Conservation (phyloP, 2,329 filamentous ascomycete species). For the Alternaria sp. region DNA sequence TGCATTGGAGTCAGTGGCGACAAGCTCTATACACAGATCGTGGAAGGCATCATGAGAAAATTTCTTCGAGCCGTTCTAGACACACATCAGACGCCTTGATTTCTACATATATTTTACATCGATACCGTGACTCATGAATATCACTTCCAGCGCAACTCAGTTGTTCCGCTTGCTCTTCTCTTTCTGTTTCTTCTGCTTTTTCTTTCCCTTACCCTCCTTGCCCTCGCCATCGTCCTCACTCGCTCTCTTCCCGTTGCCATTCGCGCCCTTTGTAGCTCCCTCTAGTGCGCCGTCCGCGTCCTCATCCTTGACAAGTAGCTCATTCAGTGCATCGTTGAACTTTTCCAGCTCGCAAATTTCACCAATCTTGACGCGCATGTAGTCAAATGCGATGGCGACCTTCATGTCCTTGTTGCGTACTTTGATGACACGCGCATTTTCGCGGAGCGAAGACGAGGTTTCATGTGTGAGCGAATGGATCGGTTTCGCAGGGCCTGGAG, state of each 20-base stretch:
- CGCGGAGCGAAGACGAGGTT: constrained; percentile 10
- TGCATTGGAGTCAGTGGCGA: neutral
- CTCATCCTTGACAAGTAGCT: constrained; percentile 58
- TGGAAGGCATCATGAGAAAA: neutral
- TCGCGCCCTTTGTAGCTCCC: constrained; percentile 28
- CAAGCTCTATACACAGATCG: neutral
- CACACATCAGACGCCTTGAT: neutral
- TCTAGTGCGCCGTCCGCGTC: constrained; percentile 26
- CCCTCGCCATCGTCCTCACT: constrained; percentile 39
- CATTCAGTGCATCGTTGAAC: constrained; percentile 67
- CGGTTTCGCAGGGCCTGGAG: constrained; percentile 11
- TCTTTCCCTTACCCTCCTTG: constrained; percentile 35
- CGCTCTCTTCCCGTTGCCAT: constrained; percentile 41
- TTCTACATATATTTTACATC: neutral
- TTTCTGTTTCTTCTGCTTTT: constrained; percentile 33
- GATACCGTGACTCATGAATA: neutral
- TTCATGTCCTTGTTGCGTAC: constrained; percentile 62
- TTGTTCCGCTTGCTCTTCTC: constrained; percentile 43
- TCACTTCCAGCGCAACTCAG: constrained; percentile 9
- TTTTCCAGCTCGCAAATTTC: constrained; percentile 73
- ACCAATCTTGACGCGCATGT: constrained; percentile 76
- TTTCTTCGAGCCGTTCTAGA: neutral
- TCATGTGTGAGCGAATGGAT: constrained; percentile 21
- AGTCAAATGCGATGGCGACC: constrained; percentile 78
- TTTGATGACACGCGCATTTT: constrained; percentile 47